These are phyloP conservation scores for Arctostaphylos glauca DNA, from an alignment of 148 eudicot species.

Conservation along the genomic window DNA sequence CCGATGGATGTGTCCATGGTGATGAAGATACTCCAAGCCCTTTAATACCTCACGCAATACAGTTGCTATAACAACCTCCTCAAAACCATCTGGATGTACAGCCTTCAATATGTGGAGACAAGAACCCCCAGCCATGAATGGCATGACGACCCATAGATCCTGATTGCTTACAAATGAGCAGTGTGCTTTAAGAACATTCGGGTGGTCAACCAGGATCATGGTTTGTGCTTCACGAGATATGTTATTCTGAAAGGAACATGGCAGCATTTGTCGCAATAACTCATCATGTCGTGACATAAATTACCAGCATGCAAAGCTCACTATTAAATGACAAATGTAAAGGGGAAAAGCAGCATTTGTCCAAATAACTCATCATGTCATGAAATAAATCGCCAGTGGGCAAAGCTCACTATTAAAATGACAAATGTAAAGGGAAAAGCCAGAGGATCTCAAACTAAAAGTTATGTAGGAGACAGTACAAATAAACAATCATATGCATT, in stretches of 20 bases:
- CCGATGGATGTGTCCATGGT: constrained; percentile 90
- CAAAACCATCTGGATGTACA: constrained; percentile 81
- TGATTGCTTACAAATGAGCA: constrained; percentile 86
- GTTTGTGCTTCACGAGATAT: constrained; percentile 92
- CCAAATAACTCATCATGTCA: too few species aligned
- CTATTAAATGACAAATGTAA: too few species aligned
- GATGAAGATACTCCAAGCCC: constrained; percentile 89
- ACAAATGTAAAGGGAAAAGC: too few species aligned
- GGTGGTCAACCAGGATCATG: constrained; percentile 84
- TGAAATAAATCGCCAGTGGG: too few species aligned
- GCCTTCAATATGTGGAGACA: constrained; percentile 90
- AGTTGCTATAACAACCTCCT: constrained; percentile 83
- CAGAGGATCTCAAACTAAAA: too few species aligned
- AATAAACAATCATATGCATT: too few species aligned
- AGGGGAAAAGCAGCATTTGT: too few species aligned
- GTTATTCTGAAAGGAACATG: constrained; percentile 45
- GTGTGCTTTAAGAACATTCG: constrained; percentile 72
- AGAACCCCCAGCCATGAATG: constrained; percentile 94
- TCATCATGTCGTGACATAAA: too few species aligned
- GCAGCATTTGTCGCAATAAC: too few species aligned
- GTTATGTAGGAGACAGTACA: too few species aligned
- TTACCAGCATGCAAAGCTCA: too few species aligned
- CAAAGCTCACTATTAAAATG: too few species aligned
- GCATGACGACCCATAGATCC: constrained; percentile 93
- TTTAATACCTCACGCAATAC: constrained; percentile 72